phyloP scores from a whole-genome alignment of 73 alveolate genomes.

The Tetrahymena thermophila region DNA sequence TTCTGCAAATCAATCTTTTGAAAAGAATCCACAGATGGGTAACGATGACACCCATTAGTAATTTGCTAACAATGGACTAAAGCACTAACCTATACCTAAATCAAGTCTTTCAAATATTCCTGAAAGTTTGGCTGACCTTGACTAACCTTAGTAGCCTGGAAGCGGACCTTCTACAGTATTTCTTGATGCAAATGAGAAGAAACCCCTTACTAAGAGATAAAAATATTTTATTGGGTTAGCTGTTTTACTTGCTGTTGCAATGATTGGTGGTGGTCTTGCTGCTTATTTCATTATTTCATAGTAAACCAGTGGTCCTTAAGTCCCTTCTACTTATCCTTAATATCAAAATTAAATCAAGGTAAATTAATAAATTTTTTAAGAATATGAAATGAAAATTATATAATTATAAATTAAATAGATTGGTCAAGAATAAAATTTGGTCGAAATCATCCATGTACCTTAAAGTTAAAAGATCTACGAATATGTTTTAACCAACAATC shows the following conservation, averaged over 20 bases:
- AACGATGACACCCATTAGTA: not conserved
- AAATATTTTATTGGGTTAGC: not conserved
- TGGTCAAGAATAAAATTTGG: not conserved
- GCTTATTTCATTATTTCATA: not conserved
- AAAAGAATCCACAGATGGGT: not conserved
- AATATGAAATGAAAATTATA: not conserved
- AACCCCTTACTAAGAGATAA: not conserved
- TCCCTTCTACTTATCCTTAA: not conserved
- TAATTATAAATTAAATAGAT: not conserved
- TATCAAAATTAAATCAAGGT: not conserved
- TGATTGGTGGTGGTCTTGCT: not conserved
- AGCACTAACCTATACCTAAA: not conserved
- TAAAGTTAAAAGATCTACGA: not conserved
- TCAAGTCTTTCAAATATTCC: not conserved
- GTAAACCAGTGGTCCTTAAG: not conserved
- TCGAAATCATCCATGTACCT: not conserved
- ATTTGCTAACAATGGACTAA: not conserved
- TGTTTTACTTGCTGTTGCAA: not conserved
- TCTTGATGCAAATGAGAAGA: not conserved
- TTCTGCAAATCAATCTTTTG: not conserved
- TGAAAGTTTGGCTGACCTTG: not conserved
- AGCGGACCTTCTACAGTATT: not conserved
- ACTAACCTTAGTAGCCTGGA: not conserved
- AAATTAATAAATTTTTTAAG: not conserved
- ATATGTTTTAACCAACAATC: not conserved